Percentiles rank a stretch among this genome's conserved stretches.
These are phyloP conservation scores for Ilex aquifolium DNA, from an alignment of 257 asterid genomes.

Conservation along the genomic window DNA sequence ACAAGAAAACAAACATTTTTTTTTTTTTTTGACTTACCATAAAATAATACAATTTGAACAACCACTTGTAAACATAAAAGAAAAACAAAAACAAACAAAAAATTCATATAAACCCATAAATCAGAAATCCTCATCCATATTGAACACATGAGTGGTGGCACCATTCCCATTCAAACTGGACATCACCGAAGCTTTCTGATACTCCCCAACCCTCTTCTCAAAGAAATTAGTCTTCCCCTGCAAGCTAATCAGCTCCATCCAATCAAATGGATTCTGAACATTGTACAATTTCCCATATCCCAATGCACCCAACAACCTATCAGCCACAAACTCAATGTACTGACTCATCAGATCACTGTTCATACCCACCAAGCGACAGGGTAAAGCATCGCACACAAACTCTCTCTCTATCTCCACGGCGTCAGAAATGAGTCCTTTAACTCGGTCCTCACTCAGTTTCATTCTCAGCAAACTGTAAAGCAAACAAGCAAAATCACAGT, in stretches of 20 bases:
- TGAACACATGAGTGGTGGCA: conserved; percentile 41
- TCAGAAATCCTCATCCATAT: conserved; percentile 79
- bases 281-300: conserved; percentile 63
- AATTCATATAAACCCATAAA: no score
- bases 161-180: conserved; percentile 56
- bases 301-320: conserved; percentile 53
- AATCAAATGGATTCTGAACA: conserved; percentile 75
- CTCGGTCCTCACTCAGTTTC: conserved; percentile 72
- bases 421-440: conserved; percentile 49
- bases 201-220: conserved; percentile 94
- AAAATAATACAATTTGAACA: no score
- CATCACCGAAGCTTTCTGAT: conserved; percentile 89
- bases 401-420: conserved; percentile 85
- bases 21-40: no score
- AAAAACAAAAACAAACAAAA: no score
- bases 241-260: conserved; percentile 93
- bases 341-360: conserved; percentile 68
- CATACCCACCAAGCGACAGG: conserved; percentile 84
- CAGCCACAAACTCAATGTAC: conserved; percentile 85
- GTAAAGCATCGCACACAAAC: conserved; percentile 77
- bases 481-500: conserved; percentile 90
- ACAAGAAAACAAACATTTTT: no score
- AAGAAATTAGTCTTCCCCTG: conserved; percentile 97
- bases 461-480: conserved; percentile 55
- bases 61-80: no score